A percentile compares a stretch with the other conserved stretches of the same genome.
These are phyloP conservation scores for Ceratobasidium sp. DNA, from an alignment of 1,284 basidiomycete genomes.

Conservation along the genomic window DNA sequence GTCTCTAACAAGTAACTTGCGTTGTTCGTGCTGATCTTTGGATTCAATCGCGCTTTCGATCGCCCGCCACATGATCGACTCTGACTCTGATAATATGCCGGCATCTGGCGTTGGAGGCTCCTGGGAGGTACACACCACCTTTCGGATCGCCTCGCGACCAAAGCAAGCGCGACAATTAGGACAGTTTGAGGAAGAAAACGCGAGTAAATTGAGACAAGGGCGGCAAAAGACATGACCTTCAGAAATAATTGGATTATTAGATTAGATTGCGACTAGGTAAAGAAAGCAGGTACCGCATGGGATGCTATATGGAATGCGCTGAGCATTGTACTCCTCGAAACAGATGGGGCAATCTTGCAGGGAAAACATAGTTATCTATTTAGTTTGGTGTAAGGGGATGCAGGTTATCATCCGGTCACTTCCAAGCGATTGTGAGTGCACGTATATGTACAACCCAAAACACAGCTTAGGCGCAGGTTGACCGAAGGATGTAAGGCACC, in stretches of 20 bases:
- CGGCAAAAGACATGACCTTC: conserved; percentile 32
- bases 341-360: conserved; percentile 28
- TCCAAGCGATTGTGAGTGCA: too few species aligned
- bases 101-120: not conserved
- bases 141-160: not conserved
- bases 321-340: conserved; percentile 20
- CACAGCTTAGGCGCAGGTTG: too few species aligned
- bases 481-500: too few species aligned
- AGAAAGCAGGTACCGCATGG: conserved; percentile 13
- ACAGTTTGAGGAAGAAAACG: conserved; percentile 1
- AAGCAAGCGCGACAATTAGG: conserved; percentile 25
- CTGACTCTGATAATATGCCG: not conserved
- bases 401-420: too few species aligned
- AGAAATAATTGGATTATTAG: too few species aligned
- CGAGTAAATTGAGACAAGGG: conserved; percentile 16
- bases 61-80: conserved; percentile 25
- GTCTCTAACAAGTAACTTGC: not conserved
- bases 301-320: conserved; percentile 19
- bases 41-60: conserved; percentile 22
- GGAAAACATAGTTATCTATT: conserved; percentile 14
- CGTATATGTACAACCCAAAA: too few species aligned
- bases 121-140: conserved; percentile 8
- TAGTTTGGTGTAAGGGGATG: too few species aligned
- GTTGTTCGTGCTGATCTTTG: not conserved
- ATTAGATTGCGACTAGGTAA: too few species aligned